Percentiles rank a stretch among this genome's conserved stretches.
phyloP scores from a whole-genome alignment of 163 green algal species.

The Coccomyxa subellipsoidea region DNA sequence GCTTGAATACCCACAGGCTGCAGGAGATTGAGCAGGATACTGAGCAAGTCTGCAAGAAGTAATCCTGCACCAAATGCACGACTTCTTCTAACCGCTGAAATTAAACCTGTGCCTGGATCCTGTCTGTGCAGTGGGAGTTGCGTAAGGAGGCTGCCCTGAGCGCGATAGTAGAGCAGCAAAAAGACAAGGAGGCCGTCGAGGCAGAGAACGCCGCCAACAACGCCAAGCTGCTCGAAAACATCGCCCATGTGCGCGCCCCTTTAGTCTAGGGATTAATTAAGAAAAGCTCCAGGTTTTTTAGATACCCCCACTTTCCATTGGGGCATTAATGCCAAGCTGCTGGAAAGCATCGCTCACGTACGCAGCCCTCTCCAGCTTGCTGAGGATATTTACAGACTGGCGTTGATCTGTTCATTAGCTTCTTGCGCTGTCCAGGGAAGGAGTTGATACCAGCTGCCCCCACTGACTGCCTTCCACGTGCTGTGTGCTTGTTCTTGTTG shows the following conservation, averaged over 20 bases:
- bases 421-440: not conserved
- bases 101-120: too few species aligned
- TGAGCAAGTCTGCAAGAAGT: too few species aligned
- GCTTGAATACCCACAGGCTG: too few species aligned
- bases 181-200: slow-evolving; percentile 66
- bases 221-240: slow-evolving; percentile 65
- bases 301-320: too few species aligned
- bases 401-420: too few species aligned
- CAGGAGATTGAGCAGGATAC: not conserved
- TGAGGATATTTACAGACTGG: not conserved
- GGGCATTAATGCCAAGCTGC: not conserved
- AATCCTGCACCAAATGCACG: too few species aligned
- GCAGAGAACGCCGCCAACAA: slow-evolving; percentile 52
- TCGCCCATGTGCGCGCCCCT: slow-evolving; percentile 48
- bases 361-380: not conserved
- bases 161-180: slow-evolving; percentile 53
- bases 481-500: too few species aligned
- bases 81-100: too few species aligned
- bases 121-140: slow-evolving; percentile 44
- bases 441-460: too few species aligned
- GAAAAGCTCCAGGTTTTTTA: not conserved
- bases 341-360: not conserved
- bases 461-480: too few species aligned
- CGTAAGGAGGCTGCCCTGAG: slow-evolving; percentile 67
- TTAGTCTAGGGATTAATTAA: not conserved